These are phyloP conservation scores for Beauveria caledonica DNA, from an alignment of 2,329 filamentous ascomycete species.

Conservation along the genomic window DNA sequence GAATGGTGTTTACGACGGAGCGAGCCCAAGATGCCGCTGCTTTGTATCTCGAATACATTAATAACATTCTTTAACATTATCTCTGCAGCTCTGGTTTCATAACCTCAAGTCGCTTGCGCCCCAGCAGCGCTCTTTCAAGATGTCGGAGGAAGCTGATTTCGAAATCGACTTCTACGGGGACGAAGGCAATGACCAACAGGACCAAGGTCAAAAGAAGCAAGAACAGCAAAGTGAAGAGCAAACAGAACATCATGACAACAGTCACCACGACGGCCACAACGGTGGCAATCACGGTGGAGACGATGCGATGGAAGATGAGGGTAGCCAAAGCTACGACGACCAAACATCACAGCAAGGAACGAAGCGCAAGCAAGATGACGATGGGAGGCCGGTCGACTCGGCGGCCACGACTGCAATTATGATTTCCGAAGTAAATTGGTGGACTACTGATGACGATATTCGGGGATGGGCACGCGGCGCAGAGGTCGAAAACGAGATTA, in stretches of 20 bases:
- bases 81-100: slow-evolving; percentile 6
- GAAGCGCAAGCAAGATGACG: slow-evolving; percentile 53
- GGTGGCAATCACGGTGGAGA: slow-evolving; percentile 27
- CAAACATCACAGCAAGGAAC: slow-evolving; percentile 38
- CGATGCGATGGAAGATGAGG: slow-evolving; percentile 29
- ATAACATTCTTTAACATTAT: slow-evolving; percentile 12
- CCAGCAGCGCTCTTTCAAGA: slow-evolving; percentile 24
- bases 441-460: slow-evolving; percentile 92
- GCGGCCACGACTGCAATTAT: slow-evolving; percentile 64
- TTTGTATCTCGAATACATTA: slow-evolving; percentile 12
- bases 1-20: background rate
- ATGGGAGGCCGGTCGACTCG: slow-evolving; percentile 43
- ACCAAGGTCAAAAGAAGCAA: slow-evolving; percentile 19
- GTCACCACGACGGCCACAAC: slow-evolving; percentile 32
- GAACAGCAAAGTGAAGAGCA: slow-evolving; percentile 13
- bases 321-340: slow-evolving; percentile 30
- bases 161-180: slow-evolving; percentile 68
- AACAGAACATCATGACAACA: slow-evolving; percentile 17
- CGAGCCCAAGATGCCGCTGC: background rate
- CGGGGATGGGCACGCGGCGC: slow-evolving; percentile 76
- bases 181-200: slow-evolving; percentile 37
- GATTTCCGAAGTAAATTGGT: slow-evolving; percentile 90
- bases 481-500: slow-evolving; percentile 75
- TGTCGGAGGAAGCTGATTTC: slow-evolving; percentile 65
- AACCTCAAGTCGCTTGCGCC: background rate